Conservation (phyloP, 352 stramenopile genomes). For the Pythium oligandrum region DNA sequence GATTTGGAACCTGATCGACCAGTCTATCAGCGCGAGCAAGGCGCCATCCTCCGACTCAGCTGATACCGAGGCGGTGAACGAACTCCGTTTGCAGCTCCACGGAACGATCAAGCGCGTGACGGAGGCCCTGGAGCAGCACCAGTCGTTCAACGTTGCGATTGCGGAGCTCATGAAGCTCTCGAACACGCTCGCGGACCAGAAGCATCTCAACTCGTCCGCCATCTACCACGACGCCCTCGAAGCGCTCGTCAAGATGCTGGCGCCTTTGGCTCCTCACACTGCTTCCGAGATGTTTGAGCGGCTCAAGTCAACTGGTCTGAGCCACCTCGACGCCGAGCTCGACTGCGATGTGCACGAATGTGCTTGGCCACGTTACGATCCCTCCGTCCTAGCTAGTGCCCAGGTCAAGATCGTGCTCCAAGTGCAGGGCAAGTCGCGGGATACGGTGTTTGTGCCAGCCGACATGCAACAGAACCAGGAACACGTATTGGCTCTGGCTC, state of each 20-base stretch:
- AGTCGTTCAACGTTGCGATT: slow-evolving; percentile 88
- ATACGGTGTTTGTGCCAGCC: slow-evolving; percentile 59
- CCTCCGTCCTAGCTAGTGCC: slow-evolving; percentile 46
- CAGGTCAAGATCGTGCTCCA: slow-evolving; percentile 83
- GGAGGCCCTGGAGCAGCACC: slow-evolving; percentile 61
- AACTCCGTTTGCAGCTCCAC: slow-evolving; percentile 59
- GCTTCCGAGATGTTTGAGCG: slow-evolving; percentile 75
- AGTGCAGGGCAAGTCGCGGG: slow-evolving; percentile 70
- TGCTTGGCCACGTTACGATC: slow-evolving; percentile 58
- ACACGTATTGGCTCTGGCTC: slow-evolving; percentile 51
- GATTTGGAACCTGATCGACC: slow-evolving; percentile 73
- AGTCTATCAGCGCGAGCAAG: slow-evolving; percentile 22
- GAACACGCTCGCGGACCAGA: slow-evolving; percentile 62
- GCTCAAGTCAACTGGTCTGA: slow-evolving; percentile 27
- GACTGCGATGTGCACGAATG: slow-evolving; percentile 54
- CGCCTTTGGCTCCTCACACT: slow-evolving; percentile 72
- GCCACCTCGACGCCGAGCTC: not conserved
- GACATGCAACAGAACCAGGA: slow-evolving; percentile 50
- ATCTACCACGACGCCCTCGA: slow-evolving; percentile 52
- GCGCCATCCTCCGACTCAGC: not conserved
- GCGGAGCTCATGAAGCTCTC: slow-evolving; percentile 90
- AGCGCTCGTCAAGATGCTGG: slow-evolving; percentile 71
- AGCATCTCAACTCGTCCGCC: slow-evolving; percentile 27
- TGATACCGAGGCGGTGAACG: slow-evolving; percentile 19
- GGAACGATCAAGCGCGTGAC: slow-evolving; percentile 82